Conservation (phyloP, 129 eudicot species). For the Lonicera japonica region DNA sequence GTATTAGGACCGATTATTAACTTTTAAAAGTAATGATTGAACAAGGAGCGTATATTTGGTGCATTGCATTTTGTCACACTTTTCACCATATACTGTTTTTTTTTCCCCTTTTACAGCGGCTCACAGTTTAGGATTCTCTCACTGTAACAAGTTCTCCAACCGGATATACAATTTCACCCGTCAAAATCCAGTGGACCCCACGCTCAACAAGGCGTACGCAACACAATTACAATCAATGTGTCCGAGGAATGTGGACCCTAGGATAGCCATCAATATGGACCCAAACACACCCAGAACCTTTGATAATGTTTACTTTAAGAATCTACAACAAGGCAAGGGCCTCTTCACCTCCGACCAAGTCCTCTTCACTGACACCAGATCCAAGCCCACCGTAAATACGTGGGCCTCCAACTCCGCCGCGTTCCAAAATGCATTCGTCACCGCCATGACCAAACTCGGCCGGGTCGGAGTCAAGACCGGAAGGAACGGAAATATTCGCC, state of each 20-base stretch:
- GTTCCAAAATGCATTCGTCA: slow-evolving; percentile 44
- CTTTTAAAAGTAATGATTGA: too few relatives aligned
- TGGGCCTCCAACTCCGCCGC: slow-evolving; percentile 53
- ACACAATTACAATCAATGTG: slow-evolving; percentile 53
- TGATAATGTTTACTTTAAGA: slow-evolving; percentile 64
- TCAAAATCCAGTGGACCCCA: slow-evolving; percentile 60
- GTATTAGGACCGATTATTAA: too few relatives aligned
- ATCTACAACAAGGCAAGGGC: slow-evolving; percentile 66
- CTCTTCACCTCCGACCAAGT: slow-evolving; percentile 85
- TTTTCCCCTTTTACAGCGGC: slow-evolving; percentile 39
- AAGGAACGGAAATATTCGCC: slow-evolving; percentile 68
- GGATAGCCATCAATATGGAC: slow-evolving; percentile 72
- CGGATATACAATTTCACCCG: slow-evolving; percentile 66
- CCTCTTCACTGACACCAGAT: slow-evolving; percentile 59
- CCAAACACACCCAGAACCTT: slow-evolving; percentile 66
- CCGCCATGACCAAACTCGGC: slow-evolving; percentile 77
- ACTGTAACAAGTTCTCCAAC: slow-evolving; percentile 64
- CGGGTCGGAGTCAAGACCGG: slow-evolving; percentile 81
- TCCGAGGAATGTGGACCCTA: slow-evolving; percentile 67
- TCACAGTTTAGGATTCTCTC: slow-evolving; percentile 86
- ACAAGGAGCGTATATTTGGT: not conserved
- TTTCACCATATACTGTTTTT: not conserved
- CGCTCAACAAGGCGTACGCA: slow-evolving; percentile 54
- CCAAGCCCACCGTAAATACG: slow-evolving; percentile 44
- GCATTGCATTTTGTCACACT: not conserved